phyloP scores from a whole-genome alignment of 2,329 filamentous ascomycete genomes.

The Diplodia sapinea region DNA sequence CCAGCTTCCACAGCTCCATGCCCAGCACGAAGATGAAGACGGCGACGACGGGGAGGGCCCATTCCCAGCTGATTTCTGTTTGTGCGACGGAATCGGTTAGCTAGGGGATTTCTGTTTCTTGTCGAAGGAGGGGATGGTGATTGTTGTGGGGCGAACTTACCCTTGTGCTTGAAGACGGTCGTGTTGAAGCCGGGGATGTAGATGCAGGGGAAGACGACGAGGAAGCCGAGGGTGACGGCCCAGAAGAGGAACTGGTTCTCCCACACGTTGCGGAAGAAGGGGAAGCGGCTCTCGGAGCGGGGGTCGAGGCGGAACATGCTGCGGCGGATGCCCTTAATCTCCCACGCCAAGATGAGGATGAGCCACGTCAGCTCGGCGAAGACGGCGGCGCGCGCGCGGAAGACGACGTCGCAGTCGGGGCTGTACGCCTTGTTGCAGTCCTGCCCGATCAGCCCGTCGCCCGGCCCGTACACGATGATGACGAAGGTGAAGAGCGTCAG shows the following conservation, averaged over 20 bases:
- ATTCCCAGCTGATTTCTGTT: constrained; percentile 37
- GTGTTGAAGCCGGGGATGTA: constrained; percentile 40
- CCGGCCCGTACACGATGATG: constrained; percentile 44
- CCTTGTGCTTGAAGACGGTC: constrained; percentile 38
- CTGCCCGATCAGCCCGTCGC: constrained; percentile 41
- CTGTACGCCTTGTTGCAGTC: constrained; percentile 44
- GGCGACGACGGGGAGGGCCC: constrained; percentile 34
- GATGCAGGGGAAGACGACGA: constrained; percentile 64
- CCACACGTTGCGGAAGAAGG: constrained; percentile 36
- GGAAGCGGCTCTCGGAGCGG: constrained; percentile 33
- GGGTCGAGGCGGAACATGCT: constrained; percentile 38
- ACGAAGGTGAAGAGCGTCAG: constrained; percentile 44
- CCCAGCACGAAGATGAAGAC: constrained; percentile 36
- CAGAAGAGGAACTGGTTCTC: constrained; percentile 60
- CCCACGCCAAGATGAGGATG: constrained; percentile 37
- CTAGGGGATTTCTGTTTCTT: too few relatives aligned
- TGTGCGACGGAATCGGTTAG: neutral
- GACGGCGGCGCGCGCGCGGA: constrained; percentile 38
- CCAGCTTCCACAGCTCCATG: constrained; percentile 37
- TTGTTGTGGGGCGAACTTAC: neutral
- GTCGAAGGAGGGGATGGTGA: too few relatives aligned
- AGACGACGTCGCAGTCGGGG: constrained; percentile 41
- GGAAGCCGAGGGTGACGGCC: constrained; percentile 63
- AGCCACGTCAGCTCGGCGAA: constrained; percentile 39
- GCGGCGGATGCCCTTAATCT: constrained; percentile 37